phyloP scores from a whole-genome alignment of 2,329 filamentous ascomycete genomes.

The Penicillium sp. region DNA sequence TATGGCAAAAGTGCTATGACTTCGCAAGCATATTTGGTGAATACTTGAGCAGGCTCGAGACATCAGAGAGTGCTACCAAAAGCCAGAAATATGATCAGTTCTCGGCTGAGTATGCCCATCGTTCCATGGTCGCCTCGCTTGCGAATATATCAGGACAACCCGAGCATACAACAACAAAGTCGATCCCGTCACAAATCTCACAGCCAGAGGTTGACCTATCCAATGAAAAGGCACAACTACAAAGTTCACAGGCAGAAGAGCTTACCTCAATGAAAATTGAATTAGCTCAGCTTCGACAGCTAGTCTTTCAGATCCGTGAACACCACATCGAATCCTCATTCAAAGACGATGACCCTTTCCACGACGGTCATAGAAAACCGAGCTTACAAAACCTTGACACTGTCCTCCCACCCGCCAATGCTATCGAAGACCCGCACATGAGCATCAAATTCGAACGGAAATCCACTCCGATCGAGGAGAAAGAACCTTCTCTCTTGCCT shows the following conservation, averaged over 20 bases:
- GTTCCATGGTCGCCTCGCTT: constrained; percentile 29
- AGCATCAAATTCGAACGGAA: constrained; percentile 22
- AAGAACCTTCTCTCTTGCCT: neutral
- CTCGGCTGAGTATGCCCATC: constrained; percentile 29
- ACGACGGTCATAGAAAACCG: neutral
- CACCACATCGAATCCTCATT: constrained; percentile 19
- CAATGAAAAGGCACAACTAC: neutral
- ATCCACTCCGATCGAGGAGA: constrained; percentile 9
- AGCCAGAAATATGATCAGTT: constrained; percentile 24
- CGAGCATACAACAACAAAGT: neutral
- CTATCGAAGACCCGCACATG: constrained; percentile 3
- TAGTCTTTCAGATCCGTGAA: constrained; percentile 33
- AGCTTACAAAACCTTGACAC: constrained; percentile 7
- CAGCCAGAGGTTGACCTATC: neutral
- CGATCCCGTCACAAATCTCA: neutral
- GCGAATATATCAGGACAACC: constrained; percentile 11
- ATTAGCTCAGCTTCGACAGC: constrained; percentile 34
- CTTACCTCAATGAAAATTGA: constrained; percentile 34
- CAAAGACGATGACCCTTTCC: constrained; percentile 5
- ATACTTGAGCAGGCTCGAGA: constrained; percentile 28
- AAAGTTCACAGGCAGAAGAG: constrained; percentile 25
- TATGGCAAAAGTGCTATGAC: constrained; percentile 38
- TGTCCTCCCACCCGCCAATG: neutral
- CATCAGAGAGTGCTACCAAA: constrained; percentile 18
- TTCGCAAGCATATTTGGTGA: constrained; percentile 38